Evolutionary conservation across 2,329 filamentous ascomycete genomes (phyloP).

Genomic region (Hymenoscyphus infarciens): DNA sequence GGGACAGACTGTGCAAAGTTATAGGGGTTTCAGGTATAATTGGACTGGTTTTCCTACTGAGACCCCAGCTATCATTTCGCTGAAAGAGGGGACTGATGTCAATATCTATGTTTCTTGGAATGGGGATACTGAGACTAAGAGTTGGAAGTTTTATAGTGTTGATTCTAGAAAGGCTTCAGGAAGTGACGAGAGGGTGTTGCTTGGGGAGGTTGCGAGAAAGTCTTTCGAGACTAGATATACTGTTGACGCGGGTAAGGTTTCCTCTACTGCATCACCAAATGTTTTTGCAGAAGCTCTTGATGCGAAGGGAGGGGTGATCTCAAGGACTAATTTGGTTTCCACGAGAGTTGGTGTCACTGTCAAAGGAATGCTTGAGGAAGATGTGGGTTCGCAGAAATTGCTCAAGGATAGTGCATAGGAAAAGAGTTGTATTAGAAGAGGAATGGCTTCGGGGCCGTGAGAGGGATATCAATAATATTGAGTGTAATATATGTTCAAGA

Average conservation of each 20-base stretch:
- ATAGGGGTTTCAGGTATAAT: slow-evolving; percentile 33
- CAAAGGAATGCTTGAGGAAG: not conserved
- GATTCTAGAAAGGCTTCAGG: not conserved
- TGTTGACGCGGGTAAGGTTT: not conserved
- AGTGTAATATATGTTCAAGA: too few relatives aligned
- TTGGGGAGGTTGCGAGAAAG: not conserved
- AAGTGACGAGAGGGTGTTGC: not conserved
- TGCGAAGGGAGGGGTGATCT: not conserved
- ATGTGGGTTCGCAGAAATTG: not conserved
- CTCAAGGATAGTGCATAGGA: not conserved
- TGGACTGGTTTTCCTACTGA: slow-evolving; percentile 30
- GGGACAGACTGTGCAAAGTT: slow-evolving; percentile 13
- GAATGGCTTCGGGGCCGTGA: not conserved
- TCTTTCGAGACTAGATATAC: slow-evolving; percentile 5
- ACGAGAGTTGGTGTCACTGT: not conserved
- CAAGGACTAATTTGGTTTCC: not conserved
- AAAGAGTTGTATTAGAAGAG: not conserved
- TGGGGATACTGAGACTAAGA: slow-evolving; percentile 35
- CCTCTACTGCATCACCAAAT: not conserved
- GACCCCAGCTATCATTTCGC: slow-evolving; percentile 17
- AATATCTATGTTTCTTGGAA: slow-evolving; percentile 41
- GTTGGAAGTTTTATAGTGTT: slow-evolving; percentile 39
- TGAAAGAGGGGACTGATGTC: slow-evolving; percentile 10
- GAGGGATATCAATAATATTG: not conserved
- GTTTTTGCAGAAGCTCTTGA: slow-evolving; percentile 4